Percentiles rank a stretch among this genome's conserved stretches.
phyloP scores from a whole-genome alignment of 257 asterid species.

The Asclepias syriaca region DNA sequence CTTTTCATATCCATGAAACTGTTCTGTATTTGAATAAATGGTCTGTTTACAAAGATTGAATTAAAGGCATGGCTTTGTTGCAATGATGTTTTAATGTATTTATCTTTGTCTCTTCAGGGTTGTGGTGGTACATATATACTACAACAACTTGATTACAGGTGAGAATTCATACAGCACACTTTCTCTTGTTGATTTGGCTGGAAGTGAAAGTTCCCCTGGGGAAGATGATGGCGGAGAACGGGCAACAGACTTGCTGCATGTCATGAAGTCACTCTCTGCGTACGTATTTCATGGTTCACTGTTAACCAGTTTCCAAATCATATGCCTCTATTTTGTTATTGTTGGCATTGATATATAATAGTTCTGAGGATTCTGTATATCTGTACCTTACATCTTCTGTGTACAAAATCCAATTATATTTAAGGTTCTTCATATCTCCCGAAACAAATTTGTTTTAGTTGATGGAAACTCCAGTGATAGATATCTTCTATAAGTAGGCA shows the following conservation, averaged over 20 bases:
- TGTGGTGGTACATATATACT: slow-evolving; percentile 73
- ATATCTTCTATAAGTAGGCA: background rate
- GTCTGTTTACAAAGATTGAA: background rate
- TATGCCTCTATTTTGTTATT: slow-evolving; percentile 4
- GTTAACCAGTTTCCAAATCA: background rate
- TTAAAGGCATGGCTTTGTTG: slow-evolving; percentile 2
- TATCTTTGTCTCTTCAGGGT: slow-evolving; percentile 50
- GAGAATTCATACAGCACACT: slow-evolving; percentile 86
- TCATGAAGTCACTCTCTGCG: slow-evolving; percentile 90
- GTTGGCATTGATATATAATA: background rate
- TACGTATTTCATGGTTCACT: slow-evolving; percentile 31
- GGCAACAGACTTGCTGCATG: slow-evolving; percentile 86
- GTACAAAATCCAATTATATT: background rate
- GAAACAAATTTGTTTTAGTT: background rate
- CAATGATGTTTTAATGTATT: slow-evolving; percentile 11
- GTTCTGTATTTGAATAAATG: slow-evolving; percentile 4
- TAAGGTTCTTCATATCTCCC: background rate
- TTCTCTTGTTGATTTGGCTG: slow-evolving; percentile 94
- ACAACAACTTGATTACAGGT: slow-evolving; percentile 80
- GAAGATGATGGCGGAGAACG: slow-evolving; percentile 74
- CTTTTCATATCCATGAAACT: background rate
- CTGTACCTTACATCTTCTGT: background rate
- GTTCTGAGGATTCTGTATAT: background rate
- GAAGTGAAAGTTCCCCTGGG: slow-evolving; percentile 52
- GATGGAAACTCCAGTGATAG: background rate